Conservation (phyloP, 305 asterid species). For the Ajuga reptans region DNA sequence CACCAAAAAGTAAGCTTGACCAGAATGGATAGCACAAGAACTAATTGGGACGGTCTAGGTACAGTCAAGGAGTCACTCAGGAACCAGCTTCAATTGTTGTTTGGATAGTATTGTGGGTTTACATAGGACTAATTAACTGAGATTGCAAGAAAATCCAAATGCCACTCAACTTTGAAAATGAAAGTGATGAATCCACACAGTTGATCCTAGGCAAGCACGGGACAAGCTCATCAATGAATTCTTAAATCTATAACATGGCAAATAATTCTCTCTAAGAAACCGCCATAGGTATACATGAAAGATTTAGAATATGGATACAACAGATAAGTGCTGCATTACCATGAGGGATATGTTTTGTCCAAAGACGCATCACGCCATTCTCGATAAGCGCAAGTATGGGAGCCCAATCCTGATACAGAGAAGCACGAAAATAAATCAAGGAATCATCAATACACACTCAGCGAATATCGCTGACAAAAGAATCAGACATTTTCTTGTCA, state of each 20-base stretch:
- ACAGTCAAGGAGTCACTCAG: not conserved
- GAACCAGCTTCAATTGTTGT: not conserved
- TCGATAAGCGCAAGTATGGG: slow-evolving; percentile 57
- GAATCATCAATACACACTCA: slow-evolving; percentile 15
- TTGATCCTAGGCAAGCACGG: slow-evolving; percentile 1
- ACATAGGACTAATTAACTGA: not conserved
- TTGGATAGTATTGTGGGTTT: not conserved
- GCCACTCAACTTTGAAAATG: slow-evolving; percentile 6
- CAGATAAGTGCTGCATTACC: slow-evolving; percentile 40
- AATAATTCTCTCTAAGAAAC: not conserved
- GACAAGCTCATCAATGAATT: not conserved
- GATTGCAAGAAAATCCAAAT: slow-evolving; percentile 9
- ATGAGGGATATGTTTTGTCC: slow-evolving; percentile 45
- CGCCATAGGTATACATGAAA: slow-evolving; percentile 2
- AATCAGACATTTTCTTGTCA: not conserved
- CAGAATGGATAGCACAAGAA: not conserved
- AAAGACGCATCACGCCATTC: slow-evolving; percentile 44
- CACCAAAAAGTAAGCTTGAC: not conserved
- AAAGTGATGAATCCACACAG: not conserved
- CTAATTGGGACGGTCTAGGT: not conserved
- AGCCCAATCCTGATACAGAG: slow-evolving; percentile 69
- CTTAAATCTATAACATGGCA: slow-evolving; percentile 12
- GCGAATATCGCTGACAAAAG: slow-evolving; percentile 5
- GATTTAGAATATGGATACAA: not conserved
- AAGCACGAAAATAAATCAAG: slow-evolving; percentile 17